Evolutionary conservation across 345 rosid species (phyloP), one percentile per base, ranked within the genome.

Genomic region (Brassica nigra): DNA sequence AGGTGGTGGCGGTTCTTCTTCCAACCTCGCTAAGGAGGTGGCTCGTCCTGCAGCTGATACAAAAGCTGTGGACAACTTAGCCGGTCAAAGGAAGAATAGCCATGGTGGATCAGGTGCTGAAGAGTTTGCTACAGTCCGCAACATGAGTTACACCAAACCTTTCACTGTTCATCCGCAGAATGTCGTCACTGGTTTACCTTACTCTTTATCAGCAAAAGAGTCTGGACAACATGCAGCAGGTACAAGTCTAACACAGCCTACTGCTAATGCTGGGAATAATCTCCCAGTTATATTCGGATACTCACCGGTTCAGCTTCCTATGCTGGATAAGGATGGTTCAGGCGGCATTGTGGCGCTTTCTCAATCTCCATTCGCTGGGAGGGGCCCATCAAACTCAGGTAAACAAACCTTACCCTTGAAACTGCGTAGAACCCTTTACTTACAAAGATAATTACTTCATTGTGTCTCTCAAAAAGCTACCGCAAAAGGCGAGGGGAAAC

Each of bases 261-360:
- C 82, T 70, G 78, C 80, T 44, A 89, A 65, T 82, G 75, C 91
- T 47, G 97, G 88, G 73, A 91, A 83, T 74, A 91, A 83, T 76
- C 84, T 88, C 74, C 96, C 97, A 0, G 66, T 85, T 49, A 84
- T 85, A 85, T 91, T 93, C 29, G 98, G 98, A 67, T 93, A 91
- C 85, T 85, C 96, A 0, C 81, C 93, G 6, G 87, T 86, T 71
- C 98, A 93, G 80, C 95, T 93, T 76, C 99, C 99, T 16, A 84
- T 81, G 33, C 76, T 90, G 81, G 98, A 93, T 79, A 91, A 91
- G 84, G 94, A 95, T 59, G 85, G 87, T 77, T 85, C 97, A 1
- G 90, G 92, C 82, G 91, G 89, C n/a, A 62, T 84, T 75, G 84
- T 81, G 27, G 82, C 97, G 14, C 93, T 84, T 71, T 68, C 88